Evolutionary conservation across 805 yeast genomes (phyloP).

Genomic region (Candida sakaeoensis): DNA sequence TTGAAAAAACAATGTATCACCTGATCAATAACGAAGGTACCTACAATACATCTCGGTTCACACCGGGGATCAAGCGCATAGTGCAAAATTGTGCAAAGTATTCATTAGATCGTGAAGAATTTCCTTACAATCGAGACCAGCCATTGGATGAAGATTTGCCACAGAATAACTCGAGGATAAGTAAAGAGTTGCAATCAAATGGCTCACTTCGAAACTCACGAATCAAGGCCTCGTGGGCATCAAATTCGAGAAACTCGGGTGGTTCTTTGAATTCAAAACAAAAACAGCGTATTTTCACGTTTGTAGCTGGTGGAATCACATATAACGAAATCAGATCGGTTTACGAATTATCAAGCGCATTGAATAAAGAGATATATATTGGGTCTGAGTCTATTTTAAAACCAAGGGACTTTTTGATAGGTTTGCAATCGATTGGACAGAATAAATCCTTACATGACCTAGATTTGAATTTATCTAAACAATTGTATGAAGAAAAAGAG

Average conservation of each 20-base stretch:
- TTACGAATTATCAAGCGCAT: constrained; percentile 59
- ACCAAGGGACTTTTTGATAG: constrained; percentile 47
- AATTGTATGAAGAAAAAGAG: constrained; percentile 24
- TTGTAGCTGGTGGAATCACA: constrained; percentile 87
- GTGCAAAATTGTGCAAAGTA: constrained; percentile 49
- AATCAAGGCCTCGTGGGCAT: constrained; percentile 75
- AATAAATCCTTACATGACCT: constrained; percentile 38
- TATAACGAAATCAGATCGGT: constrained; percentile 75
- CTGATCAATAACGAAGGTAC: constrained; percentile 50
- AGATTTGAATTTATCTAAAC: constrained; percentile 31
- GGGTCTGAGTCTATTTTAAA: constrained; percentile 77
- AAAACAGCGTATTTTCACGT: constrained; percentile 72
- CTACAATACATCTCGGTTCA: constrained; percentile 67
- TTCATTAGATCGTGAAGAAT: constrained; percentile 52
- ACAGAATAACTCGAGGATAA: constrained; percentile 7
- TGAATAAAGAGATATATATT: constrained; percentile 69
- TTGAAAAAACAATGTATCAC: constrained; percentile 51
- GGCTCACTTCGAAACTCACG: constrained; percentile 63
- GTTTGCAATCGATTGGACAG: constrained; percentile 37
- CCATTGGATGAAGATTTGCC: constrained; percentile 52
- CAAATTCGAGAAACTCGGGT: constrained; percentile 5
- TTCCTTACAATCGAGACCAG: constrained; percentile 74
- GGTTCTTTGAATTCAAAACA: constrained; percentile 13
- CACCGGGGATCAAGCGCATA: constrained; percentile 64
- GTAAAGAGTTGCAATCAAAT: constrained; percentile 7